phyloP scores from a whole-genome alignment of 352 stramenopile species.

The Globisporangium mamillatum region DNA sequence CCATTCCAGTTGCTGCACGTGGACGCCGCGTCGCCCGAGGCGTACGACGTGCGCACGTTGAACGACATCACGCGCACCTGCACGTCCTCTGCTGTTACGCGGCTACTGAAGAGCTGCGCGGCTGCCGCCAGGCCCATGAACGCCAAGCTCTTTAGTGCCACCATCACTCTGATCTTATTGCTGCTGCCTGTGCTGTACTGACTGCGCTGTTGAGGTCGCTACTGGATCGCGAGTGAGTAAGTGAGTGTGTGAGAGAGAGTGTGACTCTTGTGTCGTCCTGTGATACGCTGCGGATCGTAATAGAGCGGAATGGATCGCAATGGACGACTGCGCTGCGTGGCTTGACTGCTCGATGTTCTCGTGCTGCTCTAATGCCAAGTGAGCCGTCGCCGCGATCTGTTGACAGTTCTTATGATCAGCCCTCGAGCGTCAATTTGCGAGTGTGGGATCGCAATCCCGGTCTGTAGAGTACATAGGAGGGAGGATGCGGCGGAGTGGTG shows the following conservation, averaged over 20 bases:
- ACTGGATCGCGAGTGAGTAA: background rate
- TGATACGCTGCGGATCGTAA: background rate
- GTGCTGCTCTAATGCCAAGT: background rate
- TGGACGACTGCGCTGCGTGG: background rate
- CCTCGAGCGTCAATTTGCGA: background rate
- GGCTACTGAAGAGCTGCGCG: constrained; percentile 2
- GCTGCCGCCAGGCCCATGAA: constrained; percentile 11
- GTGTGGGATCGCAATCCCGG: background rate
- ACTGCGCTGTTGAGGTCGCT: background rate
- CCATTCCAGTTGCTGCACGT: constrained; percentile 65
- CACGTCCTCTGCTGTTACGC: constrained; percentile 28
- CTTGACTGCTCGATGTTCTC: background rate
- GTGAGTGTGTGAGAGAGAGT: background rate
- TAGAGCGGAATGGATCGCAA: background rate
- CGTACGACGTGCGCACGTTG: constrained; percentile 74
- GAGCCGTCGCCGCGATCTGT: background rate
- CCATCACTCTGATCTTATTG: constrained; percentile 3
- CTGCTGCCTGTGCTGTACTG: background rate
- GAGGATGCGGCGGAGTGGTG: background rate
- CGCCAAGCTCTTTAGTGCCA: background rate
- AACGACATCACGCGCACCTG: constrained; percentile 70
- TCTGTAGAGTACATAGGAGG: background rate
- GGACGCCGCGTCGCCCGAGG: constrained; percentile 31
- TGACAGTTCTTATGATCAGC: background rate
- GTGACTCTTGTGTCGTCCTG: background rate